A percentile compares a stretch with the other conserved stretches of the same genome.
These are phyloP conservation scores for Populus simonii DNA, from an alignment of 345 rosid species.

Conservation along the genomic window DNA sequence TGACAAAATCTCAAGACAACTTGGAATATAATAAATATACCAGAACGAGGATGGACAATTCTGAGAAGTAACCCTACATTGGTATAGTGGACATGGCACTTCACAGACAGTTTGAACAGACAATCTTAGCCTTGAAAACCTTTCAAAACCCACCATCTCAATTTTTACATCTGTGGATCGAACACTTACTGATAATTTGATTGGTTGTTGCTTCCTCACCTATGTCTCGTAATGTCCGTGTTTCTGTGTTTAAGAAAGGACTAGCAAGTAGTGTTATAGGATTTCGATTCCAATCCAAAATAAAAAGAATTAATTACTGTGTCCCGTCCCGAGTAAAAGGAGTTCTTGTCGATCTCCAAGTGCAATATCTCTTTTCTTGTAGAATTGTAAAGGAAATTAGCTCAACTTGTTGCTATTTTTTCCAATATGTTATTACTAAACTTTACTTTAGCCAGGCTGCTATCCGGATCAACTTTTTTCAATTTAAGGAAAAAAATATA, in stretches of 20 bases:
- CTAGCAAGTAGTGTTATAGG: neutral
- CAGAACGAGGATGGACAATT: neutral
- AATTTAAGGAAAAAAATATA: too few relatives aligned
- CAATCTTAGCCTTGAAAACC: too few relatives aligned
- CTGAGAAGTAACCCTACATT: neutral
- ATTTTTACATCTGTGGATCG: too few relatives aligned
- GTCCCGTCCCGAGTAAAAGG: neutral
- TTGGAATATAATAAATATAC: neutral
- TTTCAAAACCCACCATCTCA: too few relatives aligned
- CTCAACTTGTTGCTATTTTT: too few relatives aligned
- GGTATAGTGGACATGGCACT: neutral
- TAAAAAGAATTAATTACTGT: neutral
- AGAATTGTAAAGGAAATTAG: neutral
- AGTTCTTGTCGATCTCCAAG: neutral
- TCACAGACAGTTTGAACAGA: neutral
- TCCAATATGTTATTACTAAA: too few relatives aligned
- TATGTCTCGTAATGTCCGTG: neutral
- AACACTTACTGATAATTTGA: neutral
- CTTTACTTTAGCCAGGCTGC: too few relatives aligned
- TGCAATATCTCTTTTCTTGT: neutral
- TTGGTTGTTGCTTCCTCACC: neutral
- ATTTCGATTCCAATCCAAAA: neutral
- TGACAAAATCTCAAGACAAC: neutral
- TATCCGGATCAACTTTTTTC: too few relatives aligned
- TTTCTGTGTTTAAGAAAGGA: neutral